Percentiles rank a stretch among this genome's conserved stretches.
Evolutionary conservation across 345 rosid species (phyloP).

Genomic region (Corchorus olitorius): DNA sequence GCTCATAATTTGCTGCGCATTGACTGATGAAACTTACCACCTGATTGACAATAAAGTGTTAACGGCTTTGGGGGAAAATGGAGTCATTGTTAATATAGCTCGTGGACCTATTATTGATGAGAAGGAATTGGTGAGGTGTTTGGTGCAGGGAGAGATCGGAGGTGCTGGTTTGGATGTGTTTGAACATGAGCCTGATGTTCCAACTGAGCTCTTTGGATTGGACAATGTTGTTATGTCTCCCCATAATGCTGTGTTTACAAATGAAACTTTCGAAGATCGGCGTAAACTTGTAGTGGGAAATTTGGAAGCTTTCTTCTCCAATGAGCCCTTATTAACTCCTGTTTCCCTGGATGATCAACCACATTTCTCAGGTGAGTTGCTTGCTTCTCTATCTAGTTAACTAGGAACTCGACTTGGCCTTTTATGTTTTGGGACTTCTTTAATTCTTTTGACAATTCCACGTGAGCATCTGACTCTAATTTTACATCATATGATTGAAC

Average conservation of each 20-base stretch:
- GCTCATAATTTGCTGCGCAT: constrained; percentile 47
- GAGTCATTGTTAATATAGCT: constrained; percentile 53
- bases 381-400: background rate
- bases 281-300: constrained; percentile 45
- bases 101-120: constrained; percentile 58
- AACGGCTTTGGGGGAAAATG: constrained; percentile 45
- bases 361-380: constrained; percentile 3
- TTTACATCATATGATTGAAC: background rate
- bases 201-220: constrained; percentile 36
- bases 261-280: constrained; percentile 38
- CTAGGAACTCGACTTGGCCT: background rate
- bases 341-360: constrained; percentile 10
- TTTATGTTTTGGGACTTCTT: too few species aligned
- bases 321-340: constrained; percentile 34
- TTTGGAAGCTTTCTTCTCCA: constrained; percentile 58
- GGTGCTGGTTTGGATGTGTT: constrained; percentile 71
- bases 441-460: too few species aligned
- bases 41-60: constrained; percentile 50
- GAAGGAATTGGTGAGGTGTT: constrained; percentile 46
- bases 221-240: constrained; percentile 56
- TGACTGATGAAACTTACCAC: constrained; percentile 52
- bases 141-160: constrained; percentile 47
- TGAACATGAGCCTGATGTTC: constrained; percentile 56
- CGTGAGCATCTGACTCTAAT: background rate
- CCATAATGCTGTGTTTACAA: constrained; percentile 40